Evolutionary conservation across 805 yeast genomes (phyloP).

Genomic region (Myxozyma nipponensis): DNA sequence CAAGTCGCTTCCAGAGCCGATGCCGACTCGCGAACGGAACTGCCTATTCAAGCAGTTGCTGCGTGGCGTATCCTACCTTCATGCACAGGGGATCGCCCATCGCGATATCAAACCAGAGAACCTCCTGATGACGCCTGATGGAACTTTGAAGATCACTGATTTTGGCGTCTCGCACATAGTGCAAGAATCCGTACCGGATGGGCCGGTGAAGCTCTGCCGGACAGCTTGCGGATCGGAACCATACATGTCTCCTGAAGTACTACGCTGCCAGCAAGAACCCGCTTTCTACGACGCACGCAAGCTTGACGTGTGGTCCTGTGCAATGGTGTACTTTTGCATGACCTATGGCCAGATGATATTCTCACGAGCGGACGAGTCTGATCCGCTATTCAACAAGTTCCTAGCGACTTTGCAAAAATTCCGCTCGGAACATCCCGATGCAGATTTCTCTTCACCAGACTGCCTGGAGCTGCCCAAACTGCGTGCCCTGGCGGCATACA

Average conservation of each 20-base stretch:
- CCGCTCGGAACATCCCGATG: constrained; percentile 22
- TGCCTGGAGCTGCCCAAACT: constrained; percentile 16
- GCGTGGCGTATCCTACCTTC: constrained; percentile 83
- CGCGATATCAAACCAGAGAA: constrained; percentile 89
- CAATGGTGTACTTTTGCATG: constrained; percentile 90
- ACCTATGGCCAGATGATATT: constrained; percentile 37
- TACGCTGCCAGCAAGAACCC: constrained; percentile 28
- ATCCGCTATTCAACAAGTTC: constrained; percentile 29
- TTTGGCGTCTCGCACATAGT: constrained; percentile 76
- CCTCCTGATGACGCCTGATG: constrained; percentile 65
- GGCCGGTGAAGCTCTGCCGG: constrained; percentile 57
- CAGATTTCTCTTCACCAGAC: constrained; percentile 14
- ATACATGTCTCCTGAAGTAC: constrained; percentile 83
- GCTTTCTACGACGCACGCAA: constrained; percentile 66
- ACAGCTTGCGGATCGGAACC: constrained; percentile 86
- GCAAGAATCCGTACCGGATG: constrained; percentile 44
- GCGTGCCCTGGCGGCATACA: constrained; percentile 22
- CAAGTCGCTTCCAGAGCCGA: constrained; percentile 73
- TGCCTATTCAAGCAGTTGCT: constrained; percentile 84
- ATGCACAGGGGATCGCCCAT: constrained; percentile 84
- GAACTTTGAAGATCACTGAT: constrained; percentile 76
- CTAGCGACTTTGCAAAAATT: constrained; percentile 10
- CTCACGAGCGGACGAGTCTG: constrained; percentile 32
- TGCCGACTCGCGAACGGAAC: constrained; percentile 80
- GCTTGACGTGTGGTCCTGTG: constrained; percentile 90